phyloP scores from a whole-genome alignment of 2,329 filamentous ascomycete genomes.

The Iodosphaeria phyllophila region DNA sequence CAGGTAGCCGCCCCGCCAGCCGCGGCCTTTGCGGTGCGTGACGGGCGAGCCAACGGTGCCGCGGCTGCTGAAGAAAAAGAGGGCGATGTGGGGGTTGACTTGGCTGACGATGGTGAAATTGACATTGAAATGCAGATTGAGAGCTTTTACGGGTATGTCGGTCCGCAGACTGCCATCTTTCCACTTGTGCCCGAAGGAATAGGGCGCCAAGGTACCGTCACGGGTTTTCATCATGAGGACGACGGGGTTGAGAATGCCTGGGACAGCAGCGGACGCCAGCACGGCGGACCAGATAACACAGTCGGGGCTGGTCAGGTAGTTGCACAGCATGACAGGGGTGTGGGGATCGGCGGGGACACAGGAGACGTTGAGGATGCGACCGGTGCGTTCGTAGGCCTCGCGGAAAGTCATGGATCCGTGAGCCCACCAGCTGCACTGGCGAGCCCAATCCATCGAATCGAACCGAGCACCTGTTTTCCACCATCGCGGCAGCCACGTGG shows the following conservation, averaged over 20 bases:
- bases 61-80: conserved; percentile 95
- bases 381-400: conserved; percentile 86
- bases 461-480: conserved; percentile 87
- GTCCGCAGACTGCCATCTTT: conserved; percentile 91
- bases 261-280: conserved; percentile 83
- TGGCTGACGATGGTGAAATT: conserved; percentile 82
- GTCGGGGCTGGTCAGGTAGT: conserved; percentile 87
- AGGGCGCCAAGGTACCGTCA: conserved; percentile 63
- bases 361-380: conserved; percentile 84
- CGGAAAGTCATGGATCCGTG: conserved; percentile 82
- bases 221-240: conserved; percentile 80
- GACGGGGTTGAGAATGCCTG: conserved; percentile 86
- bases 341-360: conserved; percentile 94
- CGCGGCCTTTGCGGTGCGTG: conserved; percentile 78
- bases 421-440: conserved; percentile 73
- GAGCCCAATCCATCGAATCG: conserved; percentile 83
- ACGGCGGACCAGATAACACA: conserved; percentile 98
- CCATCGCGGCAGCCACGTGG: conserved; percentile 67
- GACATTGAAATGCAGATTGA: conserved; percentile 96
- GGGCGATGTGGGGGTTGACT: conserved; percentile 94
- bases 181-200: conserved; percentile 98
- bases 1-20: conserved; percentile 90
- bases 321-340: conserved; percentile 77
- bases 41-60: conserved; percentile 85
- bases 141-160: conserved; percentile 82